phyloP scores from a whole-genome alignment of 257 asterid species.

The Gentiana dahurica region DNA sequence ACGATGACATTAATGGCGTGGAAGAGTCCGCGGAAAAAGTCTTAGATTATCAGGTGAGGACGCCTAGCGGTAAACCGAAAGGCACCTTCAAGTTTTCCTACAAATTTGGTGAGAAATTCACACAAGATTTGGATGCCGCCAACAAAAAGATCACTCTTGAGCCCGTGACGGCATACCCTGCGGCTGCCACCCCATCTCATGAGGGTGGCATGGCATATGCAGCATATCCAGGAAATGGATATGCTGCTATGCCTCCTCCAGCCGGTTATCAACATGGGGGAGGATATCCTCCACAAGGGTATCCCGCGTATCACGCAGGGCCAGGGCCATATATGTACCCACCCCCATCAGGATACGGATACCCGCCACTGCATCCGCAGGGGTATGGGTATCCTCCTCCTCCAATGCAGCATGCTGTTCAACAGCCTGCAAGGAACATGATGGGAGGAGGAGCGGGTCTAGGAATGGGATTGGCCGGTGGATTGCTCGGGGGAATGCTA shows the following conservation, averaged over 20 bases:
- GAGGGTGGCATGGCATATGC: constrained; percentile 15
- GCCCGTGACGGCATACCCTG: constrained; percentile 48
- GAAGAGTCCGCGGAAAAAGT: constrained; percentile 17
- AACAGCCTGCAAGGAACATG: constrained; percentile 32
- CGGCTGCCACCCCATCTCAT: constrained; percentile 2
- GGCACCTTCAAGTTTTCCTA: constrained; percentile 61
- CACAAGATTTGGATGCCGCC: constrained; percentile 7
- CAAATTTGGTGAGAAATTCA: constrained; percentile 53
- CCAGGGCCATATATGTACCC: constrained; percentile 9
- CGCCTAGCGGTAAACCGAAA: constrained; percentile 48
- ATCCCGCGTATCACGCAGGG: not conserved
- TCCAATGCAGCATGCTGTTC: constrained; percentile 29
- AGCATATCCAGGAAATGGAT: constrained; percentile 25
- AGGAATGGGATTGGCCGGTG: constrained; percentile 84
- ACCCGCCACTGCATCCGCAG: constrained; percentile 13
- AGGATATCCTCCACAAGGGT: constrained; percentile 21
- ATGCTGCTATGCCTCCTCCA: constrained; percentile 15
- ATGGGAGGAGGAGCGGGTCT: constrained; percentile 31
- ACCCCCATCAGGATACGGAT: constrained; percentile 29
- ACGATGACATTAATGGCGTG: not conserved
- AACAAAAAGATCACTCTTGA: constrained; percentile 21
- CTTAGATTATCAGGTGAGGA: constrained; percentile 45
- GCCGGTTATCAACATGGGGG: constrained; percentile 29
- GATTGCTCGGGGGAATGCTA: constrained; percentile 79
- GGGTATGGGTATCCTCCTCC: constrained; percentile 16